Base-by-base conservation (phyloP, 1,139 yeast genomes). In the Zygosaccharomyces pseudobailii region DNA sequence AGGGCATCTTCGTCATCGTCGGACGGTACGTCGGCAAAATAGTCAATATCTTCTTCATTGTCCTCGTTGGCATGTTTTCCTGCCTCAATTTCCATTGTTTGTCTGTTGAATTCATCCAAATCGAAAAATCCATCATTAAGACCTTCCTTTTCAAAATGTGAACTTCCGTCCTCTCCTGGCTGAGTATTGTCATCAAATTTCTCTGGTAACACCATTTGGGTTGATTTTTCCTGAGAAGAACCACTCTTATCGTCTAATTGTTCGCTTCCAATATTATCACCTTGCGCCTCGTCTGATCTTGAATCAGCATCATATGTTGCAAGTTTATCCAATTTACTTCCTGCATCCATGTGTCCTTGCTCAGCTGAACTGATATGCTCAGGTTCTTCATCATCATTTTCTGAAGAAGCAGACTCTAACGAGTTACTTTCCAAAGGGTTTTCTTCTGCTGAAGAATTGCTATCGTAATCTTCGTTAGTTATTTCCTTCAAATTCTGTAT, bases 121-220 rank as follows among this genome's bases (percentile, higher is more conserved):
- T 88, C 82, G 64, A 92, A 92, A 56, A 90, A 84, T 7, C 81
- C 87, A 61, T 88, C 96, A 61, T 90, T 87, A 39, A 89, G 73
- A 2, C 90, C 95, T 58, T 75, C 78, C 13, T 61, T 63, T 24
- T 64, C 70, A 6, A 39, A 20, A 13, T 27, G 31, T 43, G 57
- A 21, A 41, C 53, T 28, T 42, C 54, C 17, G 33, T 30, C 33
- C 13, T 32, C 52, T 13, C 17, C 17, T 13, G 17, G 17, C 17
- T 13, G 17, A 13, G 17, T 13, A 13, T 13, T 13, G 17, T 13
- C 17, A 13, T 13, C 17, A 13, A 13, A 13, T 13, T 13, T 13
- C 17, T 13, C 17, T 13, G 17, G 17, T 13, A 13, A 13, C 17
- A 13, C 17, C 17, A 13, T 13, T 13, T 13, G 17, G 17, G 17